Conservation (phyloP, 2,329 filamentous ascomycete species). For the Fusarium guadeloupense region DNA sequence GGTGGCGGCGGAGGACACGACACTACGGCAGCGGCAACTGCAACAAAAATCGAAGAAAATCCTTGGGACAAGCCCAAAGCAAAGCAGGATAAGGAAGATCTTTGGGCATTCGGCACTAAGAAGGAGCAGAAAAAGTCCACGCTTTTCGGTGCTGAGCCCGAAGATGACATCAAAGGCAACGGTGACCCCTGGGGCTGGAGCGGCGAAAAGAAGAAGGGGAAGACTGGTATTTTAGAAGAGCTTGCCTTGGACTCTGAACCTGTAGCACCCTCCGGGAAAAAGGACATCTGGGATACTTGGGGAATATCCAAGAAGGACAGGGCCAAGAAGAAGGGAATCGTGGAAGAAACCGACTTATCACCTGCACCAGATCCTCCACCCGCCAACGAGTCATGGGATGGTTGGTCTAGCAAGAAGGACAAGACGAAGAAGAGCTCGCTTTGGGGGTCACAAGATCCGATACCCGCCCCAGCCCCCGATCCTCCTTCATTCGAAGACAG, state of each 20-base stretch:
- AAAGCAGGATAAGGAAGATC: constrained; percentile 48
- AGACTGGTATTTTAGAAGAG: constrained; percentile 34
- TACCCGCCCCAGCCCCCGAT: constrained; percentile 35
- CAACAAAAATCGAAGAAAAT: constrained; percentile 46
- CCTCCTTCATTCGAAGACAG: constrained; percentile 30
- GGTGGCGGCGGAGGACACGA: constrained; percentile 43
- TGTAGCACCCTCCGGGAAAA: constrained; percentile 37
- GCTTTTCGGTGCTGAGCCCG: constrained; percentile 49
- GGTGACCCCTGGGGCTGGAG: constrained; percentile 50
- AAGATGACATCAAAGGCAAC: constrained; percentile 46
- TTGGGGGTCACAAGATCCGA: constrained; percentile 37
- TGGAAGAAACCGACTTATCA: constrained; percentile 29
- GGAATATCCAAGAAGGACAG: constrained; percentile 47
- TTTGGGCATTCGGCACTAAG: constrained; percentile 44
- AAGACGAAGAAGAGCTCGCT: constrained; percentile 40
- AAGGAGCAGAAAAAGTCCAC: constrained; percentile 56
- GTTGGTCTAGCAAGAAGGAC: constrained; percentile 46
- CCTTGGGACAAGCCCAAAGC: constrained; percentile 66
- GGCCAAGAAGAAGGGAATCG: constrained; percentile 46
- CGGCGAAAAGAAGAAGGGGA: constrained; percentile 51
- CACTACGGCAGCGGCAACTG: constrained; percentile 18
- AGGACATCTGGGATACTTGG: constrained; percentile 47
- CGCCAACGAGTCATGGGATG: constrained; percentile 42
- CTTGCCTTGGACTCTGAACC: constrained; percentile 37
- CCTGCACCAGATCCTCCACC: constrained; percentile 39